Evolutionary conservation across 2,329 filamentous ascomycete species (phyloP), one percentile per base, ranked within the genome.

Genomic region (Lachnellula occidentalis): DNA sequence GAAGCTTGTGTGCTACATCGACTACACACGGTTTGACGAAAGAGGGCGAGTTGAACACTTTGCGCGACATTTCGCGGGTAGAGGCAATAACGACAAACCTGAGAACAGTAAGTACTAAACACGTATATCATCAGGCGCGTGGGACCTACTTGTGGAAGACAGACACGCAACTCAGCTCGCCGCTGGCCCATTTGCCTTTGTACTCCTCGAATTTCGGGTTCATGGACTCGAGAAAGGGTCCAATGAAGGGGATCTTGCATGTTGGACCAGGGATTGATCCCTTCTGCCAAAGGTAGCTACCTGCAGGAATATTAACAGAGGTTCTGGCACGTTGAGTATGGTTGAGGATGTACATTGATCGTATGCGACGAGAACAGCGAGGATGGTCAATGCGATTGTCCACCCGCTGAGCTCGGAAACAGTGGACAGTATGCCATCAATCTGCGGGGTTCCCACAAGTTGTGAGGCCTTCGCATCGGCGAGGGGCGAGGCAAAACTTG

Each of bases 61-160:
- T 97, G 66, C 92, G 88, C 55, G 92, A 88, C 82, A 97, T 90
- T 70, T 97, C 94, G 68, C 94, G 90, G 50, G 87, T 91, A 17
- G 92, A 95, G 34, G 92, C 92, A 70, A 99, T 96, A 54, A 99
- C 91, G 61, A 97, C 94, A 71, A 99, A 99, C 72, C 90, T 95
- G 64, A 31, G n/a, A 19, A 15, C 27, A 9, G 21, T 55, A 31
- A 53, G 45, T 6, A 46, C 21, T n/a, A 36, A 9, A 15, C 37
- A 8, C n/a, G 15, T 11, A 57, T 34, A 17, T 39, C 43, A 24
- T 6, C 9, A 22, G 15, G 24, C 2, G 17, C 3, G 5, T 12
- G n/a, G 4, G 8, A 62, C 84, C 64, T 82, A 95, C 90, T 97
- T 99, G 83, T 99, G 94, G 78, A 99, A 99, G 67, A 99, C 91